Evolutionary conservation across 2,329 filamentous ascomycete genomes (phyloP).

Genomic region (Trichophyton schoenleinii): DNA sequence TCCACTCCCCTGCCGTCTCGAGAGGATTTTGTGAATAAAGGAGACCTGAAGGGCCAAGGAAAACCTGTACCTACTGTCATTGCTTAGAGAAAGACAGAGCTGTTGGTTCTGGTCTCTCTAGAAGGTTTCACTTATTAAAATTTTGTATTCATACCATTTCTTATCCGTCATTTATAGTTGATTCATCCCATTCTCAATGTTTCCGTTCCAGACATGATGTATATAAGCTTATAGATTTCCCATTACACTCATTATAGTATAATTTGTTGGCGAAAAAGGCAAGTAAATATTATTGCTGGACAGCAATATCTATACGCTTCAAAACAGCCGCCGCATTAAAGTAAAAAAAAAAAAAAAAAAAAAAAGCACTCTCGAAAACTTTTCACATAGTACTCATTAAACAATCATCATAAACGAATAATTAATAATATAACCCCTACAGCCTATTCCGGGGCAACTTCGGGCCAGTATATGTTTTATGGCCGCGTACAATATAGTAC

Average conservation of each 20-base stretch:
- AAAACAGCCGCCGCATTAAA: not conserved
- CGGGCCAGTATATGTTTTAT: not conserved
- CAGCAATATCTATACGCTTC: not conserved
- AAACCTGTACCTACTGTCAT: not conserved
- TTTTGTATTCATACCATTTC: too few relatives aligned
- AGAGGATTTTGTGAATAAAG: not conserved
- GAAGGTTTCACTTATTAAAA: too few relatives aligned
- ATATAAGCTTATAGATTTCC: too few relatives aligned
- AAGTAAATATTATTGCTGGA: not conserved
- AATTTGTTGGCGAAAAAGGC: not conserved
- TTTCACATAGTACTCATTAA: not conserved
- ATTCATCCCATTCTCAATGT: too few relatives aligned
- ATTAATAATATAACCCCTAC: not conserved
- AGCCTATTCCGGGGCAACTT: not conserved
- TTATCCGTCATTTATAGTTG: too few relatives aligned
- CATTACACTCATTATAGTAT: too few relatives aligned
- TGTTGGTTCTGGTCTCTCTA: not conserved
- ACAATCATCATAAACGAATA: not conserved
- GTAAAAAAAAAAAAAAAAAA: not conserved
- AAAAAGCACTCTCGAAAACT: not conserved
- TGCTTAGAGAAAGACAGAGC: not conserved
- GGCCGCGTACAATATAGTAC: conserved; percentile 27
- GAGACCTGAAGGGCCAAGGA: not conserved
- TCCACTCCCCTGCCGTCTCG: not conserved
- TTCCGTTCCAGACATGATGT: too few relatives aligned